A percentile compares a stretch with the other conserved stretches of the same genome.
These are phyloP conservation scores for Syncephalastrum monosporum DNA, from an alignment of 371 early-diverging fungal genomes.

Conservation along the genomic window DNA sequence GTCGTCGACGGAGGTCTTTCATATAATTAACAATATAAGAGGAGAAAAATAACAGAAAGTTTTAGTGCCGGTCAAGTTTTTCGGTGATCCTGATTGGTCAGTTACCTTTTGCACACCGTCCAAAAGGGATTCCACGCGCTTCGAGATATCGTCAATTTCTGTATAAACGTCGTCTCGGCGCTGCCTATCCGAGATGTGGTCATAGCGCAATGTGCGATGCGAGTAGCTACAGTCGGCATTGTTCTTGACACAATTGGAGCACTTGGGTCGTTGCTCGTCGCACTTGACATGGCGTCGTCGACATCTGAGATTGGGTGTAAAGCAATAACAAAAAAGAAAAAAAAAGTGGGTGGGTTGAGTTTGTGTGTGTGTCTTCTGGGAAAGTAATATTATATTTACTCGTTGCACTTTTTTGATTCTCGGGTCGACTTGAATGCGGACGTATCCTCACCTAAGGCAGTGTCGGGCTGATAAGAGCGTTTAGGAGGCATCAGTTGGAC, in stretches of 20 bases:
- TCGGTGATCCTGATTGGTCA: background rate
- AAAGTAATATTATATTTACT: conserved; percentile 4
- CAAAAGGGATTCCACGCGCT: conserved; percentile 19
- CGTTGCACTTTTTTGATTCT: conserved; percentile 27
- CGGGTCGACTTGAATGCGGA: conserved; percentile 12
- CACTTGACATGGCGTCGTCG: conserved; percentile 29
- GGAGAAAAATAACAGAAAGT: background rate
- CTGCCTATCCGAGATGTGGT: conserved; percentile 24
- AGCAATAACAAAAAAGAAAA: conserved; percentile 1
- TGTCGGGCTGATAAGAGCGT: background rate
- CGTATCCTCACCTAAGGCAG: no score
- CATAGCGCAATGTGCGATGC: conserved; percentile 22
- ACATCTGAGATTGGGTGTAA: conserved; percentile 9
- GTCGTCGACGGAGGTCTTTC: conserved; percentile 17
- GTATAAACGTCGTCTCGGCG: conserved; percentile 25
- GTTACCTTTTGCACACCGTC: conserved; percentile 14
- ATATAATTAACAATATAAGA: background rate
- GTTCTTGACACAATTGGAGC: conserved; percentile 21
- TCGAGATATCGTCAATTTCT: conserved; percentile 25
- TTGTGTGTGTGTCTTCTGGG: no score
- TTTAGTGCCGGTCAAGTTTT: background rate
- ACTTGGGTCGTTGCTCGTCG: conserved; percentile 22
- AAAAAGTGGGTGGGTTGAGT: conserved; percentile 1
- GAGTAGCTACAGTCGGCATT: conserved; percentile 26
- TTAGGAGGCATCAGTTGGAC: conserved; percentile 10